Evolutionary conservation across 805 yeast genomes (phyloP).

Genomic region (Sugiyamaella chiloensis): DNA sequence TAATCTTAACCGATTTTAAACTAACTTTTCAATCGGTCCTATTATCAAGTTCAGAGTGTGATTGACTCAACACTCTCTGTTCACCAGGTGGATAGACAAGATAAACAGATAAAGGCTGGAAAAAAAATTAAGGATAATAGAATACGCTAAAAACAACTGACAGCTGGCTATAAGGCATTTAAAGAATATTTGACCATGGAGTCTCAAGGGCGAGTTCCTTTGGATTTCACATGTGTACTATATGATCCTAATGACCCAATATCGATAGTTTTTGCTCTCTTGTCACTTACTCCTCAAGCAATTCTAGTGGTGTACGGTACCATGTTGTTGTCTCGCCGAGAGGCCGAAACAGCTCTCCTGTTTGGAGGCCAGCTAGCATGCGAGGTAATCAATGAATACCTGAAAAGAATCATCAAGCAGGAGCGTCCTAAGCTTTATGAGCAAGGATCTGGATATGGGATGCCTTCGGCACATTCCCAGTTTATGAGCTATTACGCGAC

Average conservation of each 20-base stretch:
- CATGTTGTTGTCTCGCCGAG: constrained; percentile 79
- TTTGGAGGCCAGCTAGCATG: constrained; percentile 83
- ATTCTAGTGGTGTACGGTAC: constrained; percentile 75
- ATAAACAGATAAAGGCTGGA: neutral
- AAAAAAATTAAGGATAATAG: neutral
- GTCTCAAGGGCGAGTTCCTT: constrained; percentile 35
- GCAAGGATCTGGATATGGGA: constrained; percentile 67
- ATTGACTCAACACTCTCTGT: no score
- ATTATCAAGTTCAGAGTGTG: no score
- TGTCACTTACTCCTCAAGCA: constrained; percentile 78
- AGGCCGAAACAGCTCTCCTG: constrained; percentile 76
- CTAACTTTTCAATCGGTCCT: no score
- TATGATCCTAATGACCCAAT: constrained; percentile 66
- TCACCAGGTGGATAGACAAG: no score
- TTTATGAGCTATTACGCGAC: constrained; percentile 79
- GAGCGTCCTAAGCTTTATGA: constrained; percentile 56
- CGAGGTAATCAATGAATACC: constrained; percentile 65
- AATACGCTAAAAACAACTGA: neutral
- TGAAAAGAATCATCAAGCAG: constrained; percentile 62
- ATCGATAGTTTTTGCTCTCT: constrained; percentile 61
- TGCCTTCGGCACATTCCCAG: constrained; percentile 97
- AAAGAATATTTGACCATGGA: neutral
- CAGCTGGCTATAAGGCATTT: neutral
- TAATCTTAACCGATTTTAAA: neutral
- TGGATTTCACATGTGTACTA: constrained; percentile 82